These are phyloP conservation scores for Geotrichum ghanense DNA, from an alignment of 805 yeast genomes.

Conservation along the genomic window DNA sequence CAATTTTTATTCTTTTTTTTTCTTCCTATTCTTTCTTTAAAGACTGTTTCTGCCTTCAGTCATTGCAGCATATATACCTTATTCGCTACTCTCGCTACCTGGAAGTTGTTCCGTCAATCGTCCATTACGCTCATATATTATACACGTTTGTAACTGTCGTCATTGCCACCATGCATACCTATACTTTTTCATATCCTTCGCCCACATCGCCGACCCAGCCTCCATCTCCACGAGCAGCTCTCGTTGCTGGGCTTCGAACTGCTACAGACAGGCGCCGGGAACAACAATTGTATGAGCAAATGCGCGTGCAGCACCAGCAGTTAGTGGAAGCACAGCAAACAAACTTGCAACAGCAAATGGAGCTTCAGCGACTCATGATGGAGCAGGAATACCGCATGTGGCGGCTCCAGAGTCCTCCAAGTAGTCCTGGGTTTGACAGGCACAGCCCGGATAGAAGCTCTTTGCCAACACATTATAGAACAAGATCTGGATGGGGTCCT, in stretches of 20 bases:
- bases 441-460: no score
- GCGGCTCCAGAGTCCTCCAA: background rate
- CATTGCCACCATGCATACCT: no score
- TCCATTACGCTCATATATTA: background rate
- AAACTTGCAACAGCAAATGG: background rate
- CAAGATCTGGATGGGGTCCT: no score
- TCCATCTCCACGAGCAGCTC: slow-evolving; percentile 19
- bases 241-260: slow-evolving; percentile 17
- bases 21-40: no score
- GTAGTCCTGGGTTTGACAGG: background rate
- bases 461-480: no score
- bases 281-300: slow-evolving; percentile 3
- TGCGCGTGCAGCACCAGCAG: background rate
- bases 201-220: background rate
- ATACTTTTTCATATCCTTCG: no score
- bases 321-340: background rate
- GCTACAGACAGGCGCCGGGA: slow-evolving; percentile 20
- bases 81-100: no score
- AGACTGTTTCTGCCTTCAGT: no score
- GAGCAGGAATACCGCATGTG: background rate
- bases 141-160: no score
- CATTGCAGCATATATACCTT: no score
- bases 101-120: no score
- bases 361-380: background rate
- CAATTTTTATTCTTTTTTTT: no score